These are phyloP conservation scores for Cyamopsis tetragonoloba DNA, from an alignment of 306 rosid species.

Conservation along the genomic window DNA sequence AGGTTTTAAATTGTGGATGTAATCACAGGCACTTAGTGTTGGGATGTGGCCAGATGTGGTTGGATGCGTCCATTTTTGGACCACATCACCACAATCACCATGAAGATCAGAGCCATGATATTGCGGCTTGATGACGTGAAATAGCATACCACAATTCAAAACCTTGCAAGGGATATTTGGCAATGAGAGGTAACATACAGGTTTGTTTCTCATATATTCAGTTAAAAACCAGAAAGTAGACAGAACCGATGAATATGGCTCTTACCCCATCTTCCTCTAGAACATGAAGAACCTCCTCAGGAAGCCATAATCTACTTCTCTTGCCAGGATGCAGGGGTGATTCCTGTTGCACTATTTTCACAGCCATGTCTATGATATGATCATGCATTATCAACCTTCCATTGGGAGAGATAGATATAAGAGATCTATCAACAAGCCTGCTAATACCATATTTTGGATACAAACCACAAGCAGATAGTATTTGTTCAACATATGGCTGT, in stretches of 20 bases:
- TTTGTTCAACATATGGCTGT: not conserved
- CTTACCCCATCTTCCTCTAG: conserved; percentile 1
- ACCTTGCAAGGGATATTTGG: no score
- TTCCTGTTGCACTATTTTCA: conserved; percentile 16
- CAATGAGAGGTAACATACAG: not conserved
- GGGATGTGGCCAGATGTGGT: no score
- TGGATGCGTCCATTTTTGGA: no score
- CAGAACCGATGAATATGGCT: not conserved
- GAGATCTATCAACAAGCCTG: not conserved
- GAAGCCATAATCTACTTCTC: not conserved
- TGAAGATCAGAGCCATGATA: no score
- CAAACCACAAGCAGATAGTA: conserved; percentile 7
- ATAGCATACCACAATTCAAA: no score
- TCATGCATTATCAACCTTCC: conserved; percentile 11
- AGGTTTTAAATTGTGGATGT: no score
- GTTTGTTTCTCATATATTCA: not conserved
- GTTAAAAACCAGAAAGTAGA: not conserved
- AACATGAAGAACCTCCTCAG: conserved; percentile 1
- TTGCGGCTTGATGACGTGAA: no score
- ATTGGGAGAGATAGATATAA: not conserved
- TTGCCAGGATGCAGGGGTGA: conserved; percentile 10
- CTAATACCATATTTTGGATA: not conserved
- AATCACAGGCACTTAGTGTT: no score
- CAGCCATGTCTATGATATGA: conserved; percentile 4
- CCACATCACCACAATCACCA: no score